A percentile compares a stretch with the other conserved stretches of the same genome.
Conservation (phyloP, 2,329 filamentous ascomycete species). For the Arthrobotrys conoides region DNA sequence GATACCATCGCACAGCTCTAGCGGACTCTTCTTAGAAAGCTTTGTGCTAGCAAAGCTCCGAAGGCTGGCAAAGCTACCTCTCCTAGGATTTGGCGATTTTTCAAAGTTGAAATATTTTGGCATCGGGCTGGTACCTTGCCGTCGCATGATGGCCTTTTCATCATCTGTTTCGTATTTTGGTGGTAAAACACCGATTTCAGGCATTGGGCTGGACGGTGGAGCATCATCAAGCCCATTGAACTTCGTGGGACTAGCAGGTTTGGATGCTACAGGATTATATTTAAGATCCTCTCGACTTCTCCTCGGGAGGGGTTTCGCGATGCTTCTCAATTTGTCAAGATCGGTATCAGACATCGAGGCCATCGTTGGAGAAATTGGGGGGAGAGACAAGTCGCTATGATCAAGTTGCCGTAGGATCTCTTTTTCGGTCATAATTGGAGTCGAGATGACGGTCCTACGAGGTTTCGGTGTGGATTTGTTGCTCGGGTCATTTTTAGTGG, state of each 20-base stretch:
- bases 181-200: conserved; percentile 13
- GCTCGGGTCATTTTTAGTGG: not conserved
- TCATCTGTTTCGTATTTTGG: conserved; percentile 47
- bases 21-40: conserved; percentile 24
- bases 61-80: conserved; percentile 46
- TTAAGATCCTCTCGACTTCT: conserved; percentile 50
- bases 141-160: conserved; percentile 31
- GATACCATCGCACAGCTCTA: conserved; percentile 30
- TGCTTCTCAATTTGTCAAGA: conserved; percentile 48
- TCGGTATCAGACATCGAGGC: conserved; percentile 50
- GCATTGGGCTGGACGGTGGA: conserved; percentile 22
- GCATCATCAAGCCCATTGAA: not conserved
- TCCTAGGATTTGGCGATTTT: conserved; percentile 42
- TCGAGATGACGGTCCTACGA: conserved; percentile 42
- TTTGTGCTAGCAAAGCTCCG: conserved; percentile 51
- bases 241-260: conserved; percentile 23
- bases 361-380: conserved; percentile 49
- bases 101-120: conserved; percentile 58
- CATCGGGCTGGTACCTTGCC: conserved; percentile 44
- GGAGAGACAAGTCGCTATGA: conserved; percentile 44
- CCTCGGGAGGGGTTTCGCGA: conserved; percentile 27
- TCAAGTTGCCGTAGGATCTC: conserved; percentile 54
- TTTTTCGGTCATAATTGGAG: conserved; percentile 55
- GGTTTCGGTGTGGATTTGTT: conserved; percentile 40
- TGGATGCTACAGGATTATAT: conserved; percentile 11